Evolutionary conservation across 306 rosid species (phyloP).

Genomic region (Medicago ruthenica): DNA sequence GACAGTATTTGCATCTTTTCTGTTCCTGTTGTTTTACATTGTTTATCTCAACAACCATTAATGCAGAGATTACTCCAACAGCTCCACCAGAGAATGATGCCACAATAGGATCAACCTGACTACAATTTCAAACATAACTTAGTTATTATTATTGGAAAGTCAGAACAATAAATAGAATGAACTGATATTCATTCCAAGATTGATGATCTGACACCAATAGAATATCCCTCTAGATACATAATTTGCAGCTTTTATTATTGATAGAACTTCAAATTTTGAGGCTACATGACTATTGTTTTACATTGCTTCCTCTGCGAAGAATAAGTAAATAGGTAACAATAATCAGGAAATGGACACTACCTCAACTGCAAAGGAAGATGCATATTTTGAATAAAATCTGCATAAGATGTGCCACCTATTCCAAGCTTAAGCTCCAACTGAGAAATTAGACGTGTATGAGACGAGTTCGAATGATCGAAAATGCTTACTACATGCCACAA

Average conservation of each 20-base stretch:
- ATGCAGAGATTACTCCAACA: conserved; percentile 92
- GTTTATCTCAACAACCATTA: conserved; percentile 98
- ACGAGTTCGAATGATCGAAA: conserved; percentile 5
- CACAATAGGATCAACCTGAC: conserved; percentile 98
- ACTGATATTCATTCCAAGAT: conserved; percentile 21
- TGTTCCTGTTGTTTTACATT: conserved; percentile 95
- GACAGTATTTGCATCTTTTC: conserved; percentile 96
- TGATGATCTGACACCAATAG: background rate
- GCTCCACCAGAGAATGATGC: conserved; percentile 99
- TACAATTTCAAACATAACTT: conserved; percentile 48
- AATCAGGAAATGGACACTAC: conserved; percentile 51
- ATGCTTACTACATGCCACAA: background rate
- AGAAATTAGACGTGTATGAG: conserved; percentile 33
- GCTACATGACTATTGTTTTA: background rate
- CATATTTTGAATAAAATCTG: conserved; percentile 75
- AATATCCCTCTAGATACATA: conserved; percentile 12
- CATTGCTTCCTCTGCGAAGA: background rate
- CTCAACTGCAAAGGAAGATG: conserved; percentile 97
- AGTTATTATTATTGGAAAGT: conserved; percentile 35
- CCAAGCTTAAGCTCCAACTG: conserved; percentile 98
- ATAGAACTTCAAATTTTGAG: background rate
- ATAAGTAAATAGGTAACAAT: background rate
- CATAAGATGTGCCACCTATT: conserved; percentile 93
- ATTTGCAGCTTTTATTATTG: no score
- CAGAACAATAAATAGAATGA: conserved; percentile 21